Conservation (phyloP, 2,329 filamentous ascomycete species). For the Neospermospora avenae region DNA sequence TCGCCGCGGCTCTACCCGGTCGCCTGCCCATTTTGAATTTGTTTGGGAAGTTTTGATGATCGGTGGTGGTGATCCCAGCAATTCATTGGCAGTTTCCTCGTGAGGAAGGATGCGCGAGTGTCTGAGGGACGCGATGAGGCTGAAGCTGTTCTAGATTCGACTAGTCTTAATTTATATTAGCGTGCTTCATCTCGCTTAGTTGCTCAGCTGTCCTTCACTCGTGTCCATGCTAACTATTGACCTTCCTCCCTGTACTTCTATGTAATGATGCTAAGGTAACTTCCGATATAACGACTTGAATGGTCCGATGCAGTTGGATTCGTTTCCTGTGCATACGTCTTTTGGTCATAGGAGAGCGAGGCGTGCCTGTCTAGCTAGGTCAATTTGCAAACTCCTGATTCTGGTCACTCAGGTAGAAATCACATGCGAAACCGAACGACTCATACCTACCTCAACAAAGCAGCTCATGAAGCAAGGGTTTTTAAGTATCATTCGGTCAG, state of each 20-base stretch:
- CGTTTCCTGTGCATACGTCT: no score
- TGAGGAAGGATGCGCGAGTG: no score
- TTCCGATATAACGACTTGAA: neutral
- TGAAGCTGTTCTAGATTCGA: no score
- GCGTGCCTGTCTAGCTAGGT: no score
- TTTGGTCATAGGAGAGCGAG: no score
- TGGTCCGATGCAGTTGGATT: no score
- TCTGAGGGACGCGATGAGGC: neutral
- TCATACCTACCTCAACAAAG: neutral
- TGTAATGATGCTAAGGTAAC: no score
- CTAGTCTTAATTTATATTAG: neutral
- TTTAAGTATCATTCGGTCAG: no score
- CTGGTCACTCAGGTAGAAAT: neutral
- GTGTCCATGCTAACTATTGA: neutral
- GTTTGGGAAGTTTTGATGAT: neutral
- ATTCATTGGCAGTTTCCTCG: neutral
- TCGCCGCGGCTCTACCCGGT: slow-evolving; percentile 52
- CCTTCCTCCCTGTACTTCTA: neutral
- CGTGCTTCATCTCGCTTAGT: neutral
- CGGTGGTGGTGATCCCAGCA: neutral
- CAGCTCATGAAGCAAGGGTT: neutral
- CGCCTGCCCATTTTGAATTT: slow-evolving; percentile 40
- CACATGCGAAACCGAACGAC: neutral
- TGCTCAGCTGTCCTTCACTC: neutral
- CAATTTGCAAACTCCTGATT: no score